phyloP scores from a whole-genome alignment of 1,284 basidiomycete genomes.

The Fomitopsis schrenkii region DNA sequence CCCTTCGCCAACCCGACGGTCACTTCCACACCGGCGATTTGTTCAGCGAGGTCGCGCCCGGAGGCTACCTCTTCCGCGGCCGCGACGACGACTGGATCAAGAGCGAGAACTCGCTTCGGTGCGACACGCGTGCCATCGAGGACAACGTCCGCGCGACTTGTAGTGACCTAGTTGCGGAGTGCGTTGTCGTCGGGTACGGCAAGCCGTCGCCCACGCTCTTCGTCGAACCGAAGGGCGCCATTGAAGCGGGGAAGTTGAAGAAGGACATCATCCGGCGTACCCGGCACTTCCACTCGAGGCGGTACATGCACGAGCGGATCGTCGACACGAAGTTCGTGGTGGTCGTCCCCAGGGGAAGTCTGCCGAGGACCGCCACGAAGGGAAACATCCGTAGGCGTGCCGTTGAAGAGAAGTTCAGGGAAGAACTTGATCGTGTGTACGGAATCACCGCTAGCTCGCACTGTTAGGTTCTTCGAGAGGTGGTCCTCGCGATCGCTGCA shows the following conservation, averaged over 20 bases:
- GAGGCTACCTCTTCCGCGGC: conserved; percentile 56
- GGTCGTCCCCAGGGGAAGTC: conserved; percentile 50
- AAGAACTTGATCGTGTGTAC: conserved; percentile 47
- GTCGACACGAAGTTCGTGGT: conserved; percentile 48
- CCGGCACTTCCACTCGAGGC: conserved; percentile 54
- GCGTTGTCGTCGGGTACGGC: conserved; percentile 62
- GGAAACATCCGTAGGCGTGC: conserved; percentile 65
- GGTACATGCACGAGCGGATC: conserved; percentile 68
- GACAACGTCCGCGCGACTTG: conserved; percentile 60
- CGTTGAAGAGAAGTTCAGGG: conserved; percentile 53
- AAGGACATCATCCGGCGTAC: conserved; percentile 63
- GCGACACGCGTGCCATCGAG: conserved; percentile 73
- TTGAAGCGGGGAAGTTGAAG: conserved; percentile 42
- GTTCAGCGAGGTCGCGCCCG: conserved; percentile 55
- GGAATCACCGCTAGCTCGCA: not conserved
- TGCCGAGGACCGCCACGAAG: conserved; percentile 68
- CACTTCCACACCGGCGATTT: conserved; percentile 73
- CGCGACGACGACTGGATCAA: conserved; percentile 79
- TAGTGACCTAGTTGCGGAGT: conserved; percentile 50
- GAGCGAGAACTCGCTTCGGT: conserved; percentile 66
- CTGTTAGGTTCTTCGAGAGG: not conserved
- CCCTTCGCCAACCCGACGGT: conserved; percentile 53
- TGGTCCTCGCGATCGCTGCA: too few species aligned
- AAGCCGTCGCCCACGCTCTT: conserved; percentile 65
- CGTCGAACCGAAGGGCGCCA: conserved; percentile 39